Evolutionary conservation across 2,329 filamentous ascomycete genomes (phyloP), one percentile per base, ranked within the genome.

Genomic region (Teratosphaeria destructans): DNA sequence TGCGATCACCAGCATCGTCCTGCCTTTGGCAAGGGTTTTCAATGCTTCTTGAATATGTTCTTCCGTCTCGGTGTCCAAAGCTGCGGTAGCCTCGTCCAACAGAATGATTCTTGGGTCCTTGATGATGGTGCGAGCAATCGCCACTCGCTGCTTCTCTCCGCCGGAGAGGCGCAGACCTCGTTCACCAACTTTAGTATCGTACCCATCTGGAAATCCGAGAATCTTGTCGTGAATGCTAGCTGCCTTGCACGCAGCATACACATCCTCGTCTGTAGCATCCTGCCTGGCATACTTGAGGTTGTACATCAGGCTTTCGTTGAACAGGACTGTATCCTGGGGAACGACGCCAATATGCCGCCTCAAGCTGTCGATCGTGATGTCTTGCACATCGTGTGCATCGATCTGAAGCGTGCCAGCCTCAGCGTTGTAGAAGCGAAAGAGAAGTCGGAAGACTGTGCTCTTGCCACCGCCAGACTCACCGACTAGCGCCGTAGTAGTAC

Each of bases 381-480:
- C 64, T 72, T 89, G 85, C 55, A 96, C 89, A 70, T 96, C 85
- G 61, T 86, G 83, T 7, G 88, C 90, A 70, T 97, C 94, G 58
- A 99, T 79, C 69, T 87, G 83, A 60, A 97, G 95, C 68, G 80
- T 85, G 39, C 94, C 94, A 57, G 85, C 82, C 57, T 86, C 81
- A 58, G 87, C 84, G 71, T 96, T 95, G 78, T 97, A 99, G 75
- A 96, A 99, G 19, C 94, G 88, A 80, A 96, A 97, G 72, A 99
- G 85, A 55, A 97, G 82, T 56, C 94, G 88, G 79, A 99, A 96
- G 29, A 99, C 83, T 0, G 94, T 99, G 2, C 93, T 97, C 74
- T 99, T 99, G 65, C 94, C 94, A 61, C 94, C 94, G 54, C 94
- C 94, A 35, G 93, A 97, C 73, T 97, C 93, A 64, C 94, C 94